Conservation (phyloP, 2,329 filamentous ascomycete species). For the Drechslerella coelobrocha region DNA sequence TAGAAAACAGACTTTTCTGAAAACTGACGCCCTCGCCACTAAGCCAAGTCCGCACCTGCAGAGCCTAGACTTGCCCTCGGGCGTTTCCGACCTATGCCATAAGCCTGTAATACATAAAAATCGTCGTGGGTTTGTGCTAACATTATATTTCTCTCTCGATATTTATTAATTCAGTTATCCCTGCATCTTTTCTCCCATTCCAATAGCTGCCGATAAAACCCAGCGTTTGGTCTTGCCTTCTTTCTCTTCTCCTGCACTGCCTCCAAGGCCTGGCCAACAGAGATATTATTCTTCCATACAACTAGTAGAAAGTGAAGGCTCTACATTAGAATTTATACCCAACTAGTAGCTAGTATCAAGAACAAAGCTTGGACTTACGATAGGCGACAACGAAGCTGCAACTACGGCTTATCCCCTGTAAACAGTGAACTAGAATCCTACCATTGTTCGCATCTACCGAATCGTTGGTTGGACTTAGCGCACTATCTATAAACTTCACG, state of each 20-base stretch:
- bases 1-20: too few relatives aligned
- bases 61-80: too few relatives aligned
- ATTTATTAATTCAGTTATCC: not conserved
- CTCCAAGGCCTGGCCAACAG: constrained; percentile 26
- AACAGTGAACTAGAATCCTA: constrained; percentile 33
- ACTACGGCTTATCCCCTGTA: constrained; percentile 44
- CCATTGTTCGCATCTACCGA: not conserved
- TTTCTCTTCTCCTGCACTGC: constrained; percentile 41
- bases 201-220: constrained; percentile 40
- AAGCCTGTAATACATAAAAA: too few relatives aligned
- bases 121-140: too few relatives aligned
- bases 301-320: not conserved
- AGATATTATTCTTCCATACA: constrained; percentile 38
- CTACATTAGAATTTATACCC: not conserved
- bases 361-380: constrained; percentile 17
- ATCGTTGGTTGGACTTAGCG: not conserved
- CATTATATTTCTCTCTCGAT: too few relatives aligned
- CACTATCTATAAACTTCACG: constrained; percentile 27
- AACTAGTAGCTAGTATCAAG: not conserved
- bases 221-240: constrained; percentile 35
- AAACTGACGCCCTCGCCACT: too few relatives aligned
- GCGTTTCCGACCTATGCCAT: too few relatives aligned
- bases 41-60: too few relatives aligned
- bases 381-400: constrained; percentile 46
- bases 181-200: constrained; percentile 38